These are phyloP conservation scores for Metroxylon sagu DNA, from an alignment of 176 grass and related monocot species.

Conservation along the genomic window DNA sequence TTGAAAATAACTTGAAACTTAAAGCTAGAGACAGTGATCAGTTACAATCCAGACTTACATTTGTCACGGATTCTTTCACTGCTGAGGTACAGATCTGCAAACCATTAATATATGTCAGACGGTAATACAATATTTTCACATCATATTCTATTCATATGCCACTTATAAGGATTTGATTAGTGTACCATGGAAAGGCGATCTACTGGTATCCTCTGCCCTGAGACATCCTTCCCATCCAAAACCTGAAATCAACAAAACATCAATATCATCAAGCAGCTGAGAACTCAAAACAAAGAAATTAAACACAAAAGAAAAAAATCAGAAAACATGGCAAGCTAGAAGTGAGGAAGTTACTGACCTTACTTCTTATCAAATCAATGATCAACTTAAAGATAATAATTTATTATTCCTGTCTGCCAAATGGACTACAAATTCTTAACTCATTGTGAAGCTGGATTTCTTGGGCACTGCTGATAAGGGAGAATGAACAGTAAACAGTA, in stretches of 20 bases:
- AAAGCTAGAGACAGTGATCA: neutral
- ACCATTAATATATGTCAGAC: conserved; percentile 1
- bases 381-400: no score
- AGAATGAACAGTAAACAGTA: no score
- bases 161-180: conserved; percentile 14
- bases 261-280: neutral
- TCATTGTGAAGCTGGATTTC: no score
- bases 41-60: conserved; percentile 43
- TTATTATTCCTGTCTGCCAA: no score
- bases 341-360: no score
- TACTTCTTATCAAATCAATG: no score
- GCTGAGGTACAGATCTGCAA: conserved; percentile 86
- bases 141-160: neutral
- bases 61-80: conserved; percentile 79
- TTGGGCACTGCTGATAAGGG: no score
- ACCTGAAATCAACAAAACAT: conserved; percentile 33
- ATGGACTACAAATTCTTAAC: no score
- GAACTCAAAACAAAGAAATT: neutral
- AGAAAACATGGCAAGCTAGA: no score
- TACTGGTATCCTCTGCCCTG: conserved; percentile 38
- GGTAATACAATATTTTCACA: neutral
- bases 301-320: no score
- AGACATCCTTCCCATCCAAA: conserved; percentile 30
- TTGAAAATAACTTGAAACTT: conserved; percentile 3
- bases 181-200: conserved; percentile 50